Base-by-base conservation (phyloP, 106 monocot genomes). In the Cymbidium sinense region DNA sequence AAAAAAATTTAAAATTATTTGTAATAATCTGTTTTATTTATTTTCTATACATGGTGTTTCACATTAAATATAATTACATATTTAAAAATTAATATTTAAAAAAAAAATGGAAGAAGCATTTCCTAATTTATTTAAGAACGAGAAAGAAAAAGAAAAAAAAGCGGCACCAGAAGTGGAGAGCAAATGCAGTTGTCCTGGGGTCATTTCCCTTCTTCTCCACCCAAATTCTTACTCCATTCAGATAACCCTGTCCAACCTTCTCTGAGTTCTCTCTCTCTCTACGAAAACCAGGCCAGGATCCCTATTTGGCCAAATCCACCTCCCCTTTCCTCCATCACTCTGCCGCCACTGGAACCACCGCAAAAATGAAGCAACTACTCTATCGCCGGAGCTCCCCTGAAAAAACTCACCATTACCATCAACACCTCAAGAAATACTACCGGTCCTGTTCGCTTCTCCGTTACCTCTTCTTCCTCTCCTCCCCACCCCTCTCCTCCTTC, bases 381-480 rank as follows among this genome's bases (percentile, higher is more conserved):
- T 69, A 64, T 41, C 80, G 74, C 50, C 70, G 31, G 70, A 70
- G 51, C 82, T 54, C 33, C 33, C 30, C 78, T 8, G 71, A 70
- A 19, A 71, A 83, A 37, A 2, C 62, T 75, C 81, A 62, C 71
- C 37, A 67, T 64, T 58, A 62, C 74, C 58, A 62, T 55, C 44
- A 17, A 50, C 5, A 36, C 43, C 75, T 86, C 10, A 86, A 75
- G 50, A 89, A 75, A 70, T 77, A 77, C 86, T 86, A 77, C 74
- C 81, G 79, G 19, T 87, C 34, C 74, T 91, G 82, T 4, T 88
- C 44, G 33, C 73, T 29, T 91, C 35, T 82, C 88, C 28, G 11
- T 91, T 86, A 81, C 80, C 79, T 88, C 80, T 81, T 91, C 81
- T 23, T 84, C 78, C 77, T 78, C 73, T 71, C 82, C 70, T 34